These are phyloP conservation scores for Guyanaporus albipodus DNA, from an alignment of 768 basidiomycete species.

Conservation along the genomic window DNA sequence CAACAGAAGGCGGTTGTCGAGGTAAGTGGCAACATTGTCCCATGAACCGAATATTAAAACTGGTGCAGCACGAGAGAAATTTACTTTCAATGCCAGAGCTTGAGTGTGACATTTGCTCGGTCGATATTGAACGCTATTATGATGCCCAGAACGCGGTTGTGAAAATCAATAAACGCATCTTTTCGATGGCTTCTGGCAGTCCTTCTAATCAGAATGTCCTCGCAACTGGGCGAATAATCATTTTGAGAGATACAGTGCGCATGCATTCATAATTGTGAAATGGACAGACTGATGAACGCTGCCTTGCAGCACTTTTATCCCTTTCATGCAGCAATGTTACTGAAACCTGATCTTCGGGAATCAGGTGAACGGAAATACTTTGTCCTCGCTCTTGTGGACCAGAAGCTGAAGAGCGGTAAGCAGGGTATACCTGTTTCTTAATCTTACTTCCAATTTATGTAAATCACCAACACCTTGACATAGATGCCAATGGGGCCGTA, in stretches of 20 bases:
- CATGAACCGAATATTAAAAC: conserved; percentile 7
- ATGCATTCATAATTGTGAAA: background rate
- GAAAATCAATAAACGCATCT: conserved; percentile 55
- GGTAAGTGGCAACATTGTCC: conserved; percentile 40
- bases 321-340: conserved; percentile 65
- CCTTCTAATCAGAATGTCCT: conserved; percentile 68
- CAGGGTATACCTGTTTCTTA: conserved; percentile 41
- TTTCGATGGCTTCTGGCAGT: conserved; percentile 55
- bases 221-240: conserved; percentile 70
- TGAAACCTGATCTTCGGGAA: conserved; percentile 59
- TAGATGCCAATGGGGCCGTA: conserved; percentile 55
- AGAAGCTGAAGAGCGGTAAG: conserved; percentile 51
- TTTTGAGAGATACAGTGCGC: conserved; percentile 78
- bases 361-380: conserved; percentile 56
- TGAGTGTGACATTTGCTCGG: conserved; percentile 61
- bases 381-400: conserved; percentile 68
- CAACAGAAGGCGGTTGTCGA: conserved; percentile 86
- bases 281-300: background rate
- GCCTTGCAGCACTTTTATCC: conserved; percentile 66
- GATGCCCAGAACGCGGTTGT: conserved; percentile 63
- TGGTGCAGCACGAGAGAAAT: conserved; percentile 62
- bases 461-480: background rate
- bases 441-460: background rate
- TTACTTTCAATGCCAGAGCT: conserved; percentile 62
- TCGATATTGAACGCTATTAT: conserved; percentile 75